Conservation (phyloP, 805 yeast genomes). For the Starmerella gropengiesseri region DNA sequence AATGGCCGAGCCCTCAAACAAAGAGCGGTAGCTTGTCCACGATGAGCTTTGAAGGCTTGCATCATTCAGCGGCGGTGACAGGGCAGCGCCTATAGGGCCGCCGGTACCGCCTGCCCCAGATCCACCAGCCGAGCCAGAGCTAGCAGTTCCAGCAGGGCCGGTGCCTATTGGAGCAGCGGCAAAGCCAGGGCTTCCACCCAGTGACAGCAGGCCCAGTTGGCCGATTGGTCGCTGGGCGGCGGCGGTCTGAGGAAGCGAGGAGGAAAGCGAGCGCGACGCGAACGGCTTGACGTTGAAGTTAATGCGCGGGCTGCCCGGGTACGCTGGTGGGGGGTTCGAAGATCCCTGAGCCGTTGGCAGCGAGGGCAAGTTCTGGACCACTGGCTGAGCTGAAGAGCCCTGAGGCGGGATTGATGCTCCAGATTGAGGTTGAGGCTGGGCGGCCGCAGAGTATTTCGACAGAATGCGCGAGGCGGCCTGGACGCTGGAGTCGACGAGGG, state of each 20-base stretch:
- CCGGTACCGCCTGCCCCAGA: not conserved
- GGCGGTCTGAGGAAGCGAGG: slow-evolving; percentile 4
- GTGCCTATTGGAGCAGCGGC: no score
- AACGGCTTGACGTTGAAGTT: slow-evolving; percentile 2
- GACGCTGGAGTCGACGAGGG: slow-evolving; percentile 12
- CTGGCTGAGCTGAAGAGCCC: no score
- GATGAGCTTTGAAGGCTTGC: not conserved
- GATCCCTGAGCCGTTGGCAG: no score
- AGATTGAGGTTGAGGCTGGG: not conserved
- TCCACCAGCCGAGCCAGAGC: no score
- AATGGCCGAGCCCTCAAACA: slow-evolving; percentile 30
- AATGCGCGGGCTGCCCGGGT: slow-evolving; percentile 5
- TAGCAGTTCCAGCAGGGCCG: no score
- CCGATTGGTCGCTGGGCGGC: not conserved
- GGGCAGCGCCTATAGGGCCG: not conserved
- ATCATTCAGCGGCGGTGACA: slow-evolving; percentile 2
- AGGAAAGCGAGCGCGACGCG: slow-evolving; percentile 2
- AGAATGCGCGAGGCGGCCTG: slow-evolving; percentile 18
- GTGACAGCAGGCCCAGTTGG: not conserved
- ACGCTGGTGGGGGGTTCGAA: no score
- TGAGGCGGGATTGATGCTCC: not conserved
- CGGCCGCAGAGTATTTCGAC: slow-evolving; percentile 12
- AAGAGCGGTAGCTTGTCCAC: slow-evolving; percentile 4
- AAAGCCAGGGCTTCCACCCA: no score
- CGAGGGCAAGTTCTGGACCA: no score